phyloP scores from a whole-genome alignment of 805 yeast species.

The Yamadazyma philogaea region DNA sequence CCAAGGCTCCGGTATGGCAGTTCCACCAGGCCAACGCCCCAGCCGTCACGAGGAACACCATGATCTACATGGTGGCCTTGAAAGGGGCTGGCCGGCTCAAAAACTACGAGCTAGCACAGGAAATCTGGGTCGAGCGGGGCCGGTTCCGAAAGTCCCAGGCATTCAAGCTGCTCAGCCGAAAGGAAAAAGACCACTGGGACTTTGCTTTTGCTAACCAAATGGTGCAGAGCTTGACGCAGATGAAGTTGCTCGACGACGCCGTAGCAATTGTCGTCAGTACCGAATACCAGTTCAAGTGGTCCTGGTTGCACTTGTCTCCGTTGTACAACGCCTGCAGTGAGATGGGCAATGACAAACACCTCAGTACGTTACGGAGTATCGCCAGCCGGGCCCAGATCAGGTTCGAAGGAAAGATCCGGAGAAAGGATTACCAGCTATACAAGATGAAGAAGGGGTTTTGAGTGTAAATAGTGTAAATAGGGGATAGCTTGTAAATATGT shows the following conservation, averaged over 20 bases:
- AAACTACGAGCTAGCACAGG: constrained; percentile 56
- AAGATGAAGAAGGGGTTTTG: constrained; percentile 32
- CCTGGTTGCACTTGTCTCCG: constrained; percentile 33
- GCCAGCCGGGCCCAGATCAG: constrained; percentile 35
- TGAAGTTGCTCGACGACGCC: constrained; percentile 65
- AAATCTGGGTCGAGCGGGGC: constrained; percentile 80
- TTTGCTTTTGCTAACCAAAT: constrained; percentile 70
- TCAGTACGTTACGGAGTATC: constrained; percentile 31
- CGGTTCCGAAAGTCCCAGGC: constrained; percentile 51
- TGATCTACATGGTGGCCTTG: constrained; percentile 58
- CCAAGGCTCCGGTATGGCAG: constrained; percentile 12
- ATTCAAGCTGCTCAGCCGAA: constrained; percentile 43
- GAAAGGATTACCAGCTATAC: constrained; percentile 31
- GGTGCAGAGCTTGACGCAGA: constrained; percentile 55
- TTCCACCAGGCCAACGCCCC: too few relatives aligned
- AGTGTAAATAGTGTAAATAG: constrained; percentile 10
- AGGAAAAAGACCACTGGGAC: constrained; percentile 46
- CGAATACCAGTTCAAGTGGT: constrained; percentile 70
- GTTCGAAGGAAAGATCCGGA: constrained; percentile 38
- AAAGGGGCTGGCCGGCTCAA: constrained; percentile 60
- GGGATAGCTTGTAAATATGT: constrained; percentile 1
- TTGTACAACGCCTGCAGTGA: constrained; percentile 30
- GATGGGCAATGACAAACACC: constrained; percentile 27
- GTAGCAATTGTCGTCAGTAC: constrained; percentile 65
- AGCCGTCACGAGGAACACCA: constrained; percentile 31